A percentile compares a stretch with the other conserved stretches of the same genome.
Evolutionary conservation across 2,329 filamentous ascomycete species (phyloP).

Genomic region (Trichoderma sp.): DNA sequence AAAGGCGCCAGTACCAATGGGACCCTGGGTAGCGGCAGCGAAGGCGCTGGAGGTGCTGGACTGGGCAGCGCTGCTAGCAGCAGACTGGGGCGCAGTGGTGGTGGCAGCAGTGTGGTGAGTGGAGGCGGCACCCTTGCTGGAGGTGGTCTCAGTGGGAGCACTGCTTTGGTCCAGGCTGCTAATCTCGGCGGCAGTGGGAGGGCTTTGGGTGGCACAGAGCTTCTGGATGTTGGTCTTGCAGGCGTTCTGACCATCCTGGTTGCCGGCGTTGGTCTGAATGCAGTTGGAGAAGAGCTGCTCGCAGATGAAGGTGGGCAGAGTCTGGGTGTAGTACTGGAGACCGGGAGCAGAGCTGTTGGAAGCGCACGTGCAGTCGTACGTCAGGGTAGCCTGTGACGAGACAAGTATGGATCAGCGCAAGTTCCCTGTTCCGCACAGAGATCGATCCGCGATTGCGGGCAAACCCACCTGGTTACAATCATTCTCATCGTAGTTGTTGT

Average conservation of each 20-base stretch:
- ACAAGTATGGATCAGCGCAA: constrained; percentile 18
- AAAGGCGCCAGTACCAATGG: constrained; percentile 43
- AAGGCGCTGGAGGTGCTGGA: constrained; percentile 31
- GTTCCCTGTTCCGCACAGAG: constrained; percentile 4
- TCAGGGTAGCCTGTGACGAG: constrained; percentile 39
- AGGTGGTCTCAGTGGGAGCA: constrained; percentile 25
- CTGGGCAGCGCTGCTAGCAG: constrained; percentile 34
- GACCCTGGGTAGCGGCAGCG: constrained; percentile 44
- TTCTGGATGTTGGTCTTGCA: constrained; percentile 49
- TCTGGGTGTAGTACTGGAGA: constrained; percentile 53
- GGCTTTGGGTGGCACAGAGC: constrained; percentile 43
- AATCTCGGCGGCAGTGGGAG: constrained; percentile 35
- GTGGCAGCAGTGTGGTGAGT: constrained; percentile 24
- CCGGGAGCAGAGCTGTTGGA: constrained; percentile 49
- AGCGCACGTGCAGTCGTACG: constrained; percentile 49
- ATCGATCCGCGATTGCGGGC: constrained; percentile 2
- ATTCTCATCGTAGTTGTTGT: constrained; percentile 38
- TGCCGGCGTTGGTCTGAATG: constrained; percentile 42
- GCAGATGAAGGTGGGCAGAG: constrained; percentile 54
- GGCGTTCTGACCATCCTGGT: constrained; percentile 43
- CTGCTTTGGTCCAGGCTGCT: constrained; percentile 22
- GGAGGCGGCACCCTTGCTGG: constrained; percentile 27
- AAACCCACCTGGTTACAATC: constrained; percentile 47
- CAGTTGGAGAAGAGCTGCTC: constrained; percentile 48
- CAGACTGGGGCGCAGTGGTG: constrained; percentile 15